Conservation (phyloP, 2,329 filamentous ascomycete species). For the Calonectria ilicicola region DNA sequence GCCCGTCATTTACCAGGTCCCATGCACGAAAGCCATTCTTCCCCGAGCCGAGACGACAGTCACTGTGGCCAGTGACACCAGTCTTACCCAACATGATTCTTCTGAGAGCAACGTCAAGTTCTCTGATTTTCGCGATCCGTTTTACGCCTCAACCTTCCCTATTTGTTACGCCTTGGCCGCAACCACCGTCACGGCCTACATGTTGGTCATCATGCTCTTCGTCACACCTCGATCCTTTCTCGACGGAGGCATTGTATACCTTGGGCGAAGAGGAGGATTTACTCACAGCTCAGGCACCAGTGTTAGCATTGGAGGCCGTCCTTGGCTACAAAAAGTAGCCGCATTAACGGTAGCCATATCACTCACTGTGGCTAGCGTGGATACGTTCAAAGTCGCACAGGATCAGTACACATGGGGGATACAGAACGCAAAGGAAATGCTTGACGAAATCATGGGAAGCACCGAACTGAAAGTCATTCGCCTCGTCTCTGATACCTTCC, state of each 20-base stretch:
- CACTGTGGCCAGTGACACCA: constrained; percentile 54
- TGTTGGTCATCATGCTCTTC: constrained; percentile 92
- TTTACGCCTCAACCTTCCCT: constrained; percentile 93
- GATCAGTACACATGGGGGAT: constrained; percentile 82
- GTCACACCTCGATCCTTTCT: constrained; percentile 96
- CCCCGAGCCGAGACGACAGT: constrained; percentile 42
- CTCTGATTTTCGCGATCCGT: constrained; percentile 83
- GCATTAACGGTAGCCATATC: constrained; percentile 83
- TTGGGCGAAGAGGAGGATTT: constrained; percentile 86
- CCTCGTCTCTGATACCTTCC: constrained; percentile 93
- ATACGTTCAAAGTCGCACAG: constrained; percentile 89
- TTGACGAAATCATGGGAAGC: constrained; percentile 83
- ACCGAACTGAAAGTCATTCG: constrained; percentile 90
- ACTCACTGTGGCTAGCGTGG: constrained; percentile 90
- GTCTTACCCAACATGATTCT: constrained; percentile 44
- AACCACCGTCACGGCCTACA: constrained; percentile 90
- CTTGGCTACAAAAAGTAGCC: constrained; percentile 91
- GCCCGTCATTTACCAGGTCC: constrained; percentile 65
- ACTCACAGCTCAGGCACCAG: constrained; percentile 84
- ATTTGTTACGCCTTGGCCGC: constrained; percentile 94
- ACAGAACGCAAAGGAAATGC: constrained; percentile 82
- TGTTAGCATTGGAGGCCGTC: constrained; percentile 88
- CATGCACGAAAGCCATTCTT: constrained; percentile 44
- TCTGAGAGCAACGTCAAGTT: constrained; percentile 54
- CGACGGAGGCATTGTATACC: constrained; percentile 84